Conservation (phyloP, 1,284 basidiomycete species). For the Leccinum griseonigrum region DNA sequence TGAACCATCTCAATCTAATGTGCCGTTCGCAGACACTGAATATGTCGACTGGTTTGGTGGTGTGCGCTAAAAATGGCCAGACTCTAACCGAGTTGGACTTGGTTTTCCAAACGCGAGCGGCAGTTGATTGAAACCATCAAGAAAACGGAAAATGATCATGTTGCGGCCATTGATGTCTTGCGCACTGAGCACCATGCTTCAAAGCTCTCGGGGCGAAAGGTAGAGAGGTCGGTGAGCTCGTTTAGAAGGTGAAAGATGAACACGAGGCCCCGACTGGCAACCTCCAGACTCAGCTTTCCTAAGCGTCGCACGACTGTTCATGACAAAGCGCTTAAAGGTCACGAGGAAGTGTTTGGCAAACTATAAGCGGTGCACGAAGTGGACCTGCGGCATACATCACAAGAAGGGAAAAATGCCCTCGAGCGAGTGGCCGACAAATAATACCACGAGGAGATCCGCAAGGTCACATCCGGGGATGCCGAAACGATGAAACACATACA, state of each 20-base stretch:
- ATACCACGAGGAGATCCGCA: slow-evolving; percentile 42
- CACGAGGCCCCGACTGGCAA: slow-evolving; percentile 35
- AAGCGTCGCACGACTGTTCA: slow-evolving; percentile 39
- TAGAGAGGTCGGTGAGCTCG: slow-evolving; percentile 48
- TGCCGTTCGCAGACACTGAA: slow-evolving; percentile 59
- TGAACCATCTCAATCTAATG: neutral
- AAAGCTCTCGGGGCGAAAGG: slow-evolving; percentile 49
- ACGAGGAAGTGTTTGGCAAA: slow-evolving; percentile 50
- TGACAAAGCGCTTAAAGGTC: slow-evolving; percentile 47
- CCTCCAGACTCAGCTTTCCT: slow-evolving; percentile 46
- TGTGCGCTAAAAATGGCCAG: slow-evolving; percentile 59
- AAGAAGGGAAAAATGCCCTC: slow-evolving; percentile 49
- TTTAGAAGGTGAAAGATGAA: slow-evolving; percentile 43
- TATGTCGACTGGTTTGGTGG: slow-evolving; percentile 80
- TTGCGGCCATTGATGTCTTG: slow-evolving; percentile 48
- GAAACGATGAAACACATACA: slow-evolving; percentile 58
- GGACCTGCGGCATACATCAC: slow-evolving; percentile 44
- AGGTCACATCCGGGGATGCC: slow-evolving; percentile 53
- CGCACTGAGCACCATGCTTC: slow-evolving; percentile 49
- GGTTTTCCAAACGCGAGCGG: slow-evolving; percentile 52
- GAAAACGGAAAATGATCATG: slow-evolving; percentile 48
- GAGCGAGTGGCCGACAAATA: slow-evolving; percentile 50
- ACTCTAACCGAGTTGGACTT: slow-evolving; percentile 52
- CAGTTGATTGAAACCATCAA: slow-evolving; percentile 51
- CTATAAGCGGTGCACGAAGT: slow-evolving; percentile 48